Evolutionary conservation across 164 flowering plant species (phyloP), one percentile per base, ranked within the genome.

Genomic region (Malania oleifera): DNA sequence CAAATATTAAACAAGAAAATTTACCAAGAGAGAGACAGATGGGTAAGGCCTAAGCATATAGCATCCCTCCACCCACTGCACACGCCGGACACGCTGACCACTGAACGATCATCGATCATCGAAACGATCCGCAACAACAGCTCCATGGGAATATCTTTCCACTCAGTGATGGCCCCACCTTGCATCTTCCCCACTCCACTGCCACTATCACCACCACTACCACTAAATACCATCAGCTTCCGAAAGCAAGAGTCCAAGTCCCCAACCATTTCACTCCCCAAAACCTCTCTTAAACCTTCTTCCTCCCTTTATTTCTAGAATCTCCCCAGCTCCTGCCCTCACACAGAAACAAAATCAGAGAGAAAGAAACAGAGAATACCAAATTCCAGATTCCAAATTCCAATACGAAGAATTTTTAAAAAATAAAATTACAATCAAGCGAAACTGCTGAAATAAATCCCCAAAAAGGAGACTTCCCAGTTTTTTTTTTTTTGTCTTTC

Each of bases 91-190:
- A 86, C 96, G 52, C 73, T 64, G 57, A 93, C 70, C 34, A 79
- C 86, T 2, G 95, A 70, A 67, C 80, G 84, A 75, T 86, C 91
- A 80, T 93, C 96, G 15, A 81, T 86, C 10, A 93, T 84, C 0
- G 89, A 78, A 15, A 88, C 53, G 40, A 93, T 88, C 54, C 91
- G 66, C 81, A 93, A 49, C 71, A 93, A 60, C 22, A 93, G 91
- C 80, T 93, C 99, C 91, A 88, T 76, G 0, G 99, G 99, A 50
- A 93, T 82, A 73, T 93, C 99, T 60, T 93, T 90, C 99, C 99
- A 93, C 59, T 82, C 91, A 22, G 66, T 67, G 47, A 83, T 67
- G 24, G 54, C 65, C 52, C 70, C 76, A 46, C 70, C 71, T 34
- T 69, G 80, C 71, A 77, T 74, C 64, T 71, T 75, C 34, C 23